Base-by-base conservation (phyloP, 1,284 basidiomycete species). In the Ceratorhiza oryzae-sativae region DNA sequence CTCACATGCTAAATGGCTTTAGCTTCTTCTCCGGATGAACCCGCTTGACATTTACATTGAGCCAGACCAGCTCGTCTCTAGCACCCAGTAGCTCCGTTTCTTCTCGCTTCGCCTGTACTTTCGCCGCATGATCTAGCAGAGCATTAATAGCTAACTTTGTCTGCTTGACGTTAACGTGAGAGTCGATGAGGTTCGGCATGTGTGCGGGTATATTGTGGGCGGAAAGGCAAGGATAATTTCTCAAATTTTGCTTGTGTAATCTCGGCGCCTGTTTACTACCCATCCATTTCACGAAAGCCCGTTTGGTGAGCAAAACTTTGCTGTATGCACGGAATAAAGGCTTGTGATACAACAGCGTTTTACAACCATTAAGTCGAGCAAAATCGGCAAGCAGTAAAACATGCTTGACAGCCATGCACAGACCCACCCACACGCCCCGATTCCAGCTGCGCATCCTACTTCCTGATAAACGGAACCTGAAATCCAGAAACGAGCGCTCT, bases 401-500 rank as follows among this genome's bases (percentile, higher is more conserved):
- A n/a, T n/a, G n/a, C n/a, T n/a, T n/a, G n/a, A n/a, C n/a, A n/a
- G n/a, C n/a, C 56, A 2, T 3, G n/a, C 8, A 9, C 32, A 42
- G n/a, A 42, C 23, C 39, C 18, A 39, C 36, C 56, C 32, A 59
- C n/a, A 32, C 30, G 15, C 39, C 18, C 39, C 1, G n/a, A 39
- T 20, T 4, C 32, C 56, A 41, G 20, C 41, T 18, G 34, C 15
- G 46, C 49, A 60, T 60, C 72, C 75, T 77, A 81, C 74, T 78
- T 76, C 76, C 78, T 79, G 65, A 80, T 75, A 79, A 97, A 96
- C 1, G 95, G 95, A 76, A 97, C 86, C 81, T 94, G 90, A 84
- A 95, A 94, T 0, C 92, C 95, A 36, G 92, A 95, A 68, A 97
- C 80, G 73, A 98, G 81, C 3, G 92, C 88, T 78, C 94, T 87